Evolutionary conservation across 2,329 filamentous ascomycete genomes (phyloP), one percentile per base, ranked within the genome.

Genomic region (Exophiala sp.): DNA sequence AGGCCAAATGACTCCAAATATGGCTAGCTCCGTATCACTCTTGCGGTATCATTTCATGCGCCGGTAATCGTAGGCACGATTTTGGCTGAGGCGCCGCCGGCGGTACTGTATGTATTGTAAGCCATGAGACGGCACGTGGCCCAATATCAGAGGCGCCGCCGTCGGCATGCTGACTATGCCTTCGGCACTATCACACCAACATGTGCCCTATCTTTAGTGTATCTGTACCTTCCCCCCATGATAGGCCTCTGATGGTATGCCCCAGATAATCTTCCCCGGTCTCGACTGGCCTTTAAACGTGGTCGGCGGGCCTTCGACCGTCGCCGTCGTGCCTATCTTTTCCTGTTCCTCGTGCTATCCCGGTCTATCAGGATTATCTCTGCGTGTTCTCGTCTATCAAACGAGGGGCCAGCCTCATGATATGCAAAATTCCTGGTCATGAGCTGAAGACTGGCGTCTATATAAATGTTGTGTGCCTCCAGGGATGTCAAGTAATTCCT

Each of bases 291-390:
- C 35, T 20, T 21, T 41, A 16, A 40, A 43, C 32, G 48, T 47
- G 42, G 35, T 47, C 45, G 50, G 36, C 46, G 55, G 55, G 45
- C 55, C 46, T 48, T 54, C 42, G 55, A 49, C 43, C 18, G 18
- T 40, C 33, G 46, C 40, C 55, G 46, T 18, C 34, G 51, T 45
- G 47, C 55, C 51, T 58, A 58, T 58, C 56, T 58, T 33, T 33
- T 44, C 41, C 42, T 47, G 21, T 24, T 21, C 48, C 56, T 58
- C 52, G 56, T 55, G 56, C 48, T 45, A 36, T 34, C 48, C 44
- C 21, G 44, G 56, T 50, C 48, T 58, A 55, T 58, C 52, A 38
- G 41, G 18, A 50, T 44, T 48, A 55, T 52, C 47, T 54, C 40
- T 43, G 21, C 44, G 42, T 38, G 36, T 29, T 24, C 12, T 54